These are phyloP conservation scores for Rhododendron ovatum DNA, from an alignment of 148 eudicot species.

Conservation along the genomic window DNA sequence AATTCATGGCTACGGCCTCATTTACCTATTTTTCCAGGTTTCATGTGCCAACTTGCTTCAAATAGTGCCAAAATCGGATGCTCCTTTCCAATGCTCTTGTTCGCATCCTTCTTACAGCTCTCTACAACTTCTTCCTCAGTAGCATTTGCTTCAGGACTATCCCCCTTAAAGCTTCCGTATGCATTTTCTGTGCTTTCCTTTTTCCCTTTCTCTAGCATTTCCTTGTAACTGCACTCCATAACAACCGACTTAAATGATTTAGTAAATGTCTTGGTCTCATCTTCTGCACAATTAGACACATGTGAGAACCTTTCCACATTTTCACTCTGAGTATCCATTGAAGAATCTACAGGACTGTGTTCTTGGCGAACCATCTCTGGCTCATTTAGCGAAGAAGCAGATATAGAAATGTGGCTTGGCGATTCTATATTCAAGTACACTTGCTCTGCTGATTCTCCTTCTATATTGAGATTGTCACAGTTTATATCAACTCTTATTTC, in stretches of 20 bases:
- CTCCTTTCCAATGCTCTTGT: not conserved
- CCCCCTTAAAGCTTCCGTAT: not conserved
- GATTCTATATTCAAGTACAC: not conserved
- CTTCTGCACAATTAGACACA: not conserved
- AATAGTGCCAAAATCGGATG: slow-evolving; percentile 35
- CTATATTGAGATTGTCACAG: slow-evolving; percentile 2
- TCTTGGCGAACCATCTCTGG: not conserved
- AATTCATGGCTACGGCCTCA: slow-evolving; percentile 9
- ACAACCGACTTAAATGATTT: not conserved
- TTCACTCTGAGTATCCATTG: not conserved
- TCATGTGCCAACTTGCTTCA: slow-evolving; percentile 37
- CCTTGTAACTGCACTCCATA: not conserved
- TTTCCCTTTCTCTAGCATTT: not conserved
- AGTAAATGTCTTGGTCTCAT: not conserved
- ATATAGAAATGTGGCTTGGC: not conserved
- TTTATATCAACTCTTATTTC: slow-evolving; percentile 48
- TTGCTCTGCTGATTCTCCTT: not conserved
- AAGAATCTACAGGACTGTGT: not conserved
- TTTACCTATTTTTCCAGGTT: slow-evolving; percentile 16
- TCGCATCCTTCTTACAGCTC: not conserved
- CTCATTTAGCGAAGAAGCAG: slow-evolving; percentile 1
- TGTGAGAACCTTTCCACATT: not conserved
- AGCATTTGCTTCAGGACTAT: not conserved
- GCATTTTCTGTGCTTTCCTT: not conserved
- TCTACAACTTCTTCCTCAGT: not conserved